A percentile compares a stretch with the other conserved stretches of the same genome.
Conservation (phyloP, 202 grass and related monocot genomes). For the Eragrostis tef region DNA sequence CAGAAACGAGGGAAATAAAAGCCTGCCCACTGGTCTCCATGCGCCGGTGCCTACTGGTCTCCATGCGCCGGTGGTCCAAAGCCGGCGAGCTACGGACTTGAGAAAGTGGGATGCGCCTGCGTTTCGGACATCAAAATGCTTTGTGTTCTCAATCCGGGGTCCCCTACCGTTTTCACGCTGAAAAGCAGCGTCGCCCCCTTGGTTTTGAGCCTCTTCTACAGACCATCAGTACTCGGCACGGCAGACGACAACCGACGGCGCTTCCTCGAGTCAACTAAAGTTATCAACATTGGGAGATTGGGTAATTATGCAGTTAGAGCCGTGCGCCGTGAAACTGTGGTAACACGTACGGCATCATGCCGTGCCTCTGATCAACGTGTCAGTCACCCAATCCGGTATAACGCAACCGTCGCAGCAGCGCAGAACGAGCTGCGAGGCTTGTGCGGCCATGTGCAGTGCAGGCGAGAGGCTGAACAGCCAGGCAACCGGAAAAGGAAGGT, state of each 20-base stretch:
- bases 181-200: neutral
- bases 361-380: neutral
- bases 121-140: neutral
- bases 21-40: neutral
- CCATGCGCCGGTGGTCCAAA: slow-evolving; percentile 21
- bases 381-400: no score
- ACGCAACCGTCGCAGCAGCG: no score
- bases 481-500: neutral
- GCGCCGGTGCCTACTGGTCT: no score
- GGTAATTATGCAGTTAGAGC: neutral
- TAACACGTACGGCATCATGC: neutral
- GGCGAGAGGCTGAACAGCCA: neutral
- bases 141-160: neutral
- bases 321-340: no score
- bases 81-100: neutral
- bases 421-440: neutral
- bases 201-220: neutral
- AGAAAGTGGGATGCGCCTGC: neutral
- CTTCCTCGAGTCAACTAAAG: neutral
- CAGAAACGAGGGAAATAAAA: neutral
- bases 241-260: neutral
- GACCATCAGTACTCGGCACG: neutral
- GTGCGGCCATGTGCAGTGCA: slow-evolving; percentile 6
- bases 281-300: neutral
- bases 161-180: neutral